These are phyloP conservation scores for Daldinia sp. DNA, from an alignment of 2,329 filamentous ascomycete species.

Conservation along the genomic window DNA sequence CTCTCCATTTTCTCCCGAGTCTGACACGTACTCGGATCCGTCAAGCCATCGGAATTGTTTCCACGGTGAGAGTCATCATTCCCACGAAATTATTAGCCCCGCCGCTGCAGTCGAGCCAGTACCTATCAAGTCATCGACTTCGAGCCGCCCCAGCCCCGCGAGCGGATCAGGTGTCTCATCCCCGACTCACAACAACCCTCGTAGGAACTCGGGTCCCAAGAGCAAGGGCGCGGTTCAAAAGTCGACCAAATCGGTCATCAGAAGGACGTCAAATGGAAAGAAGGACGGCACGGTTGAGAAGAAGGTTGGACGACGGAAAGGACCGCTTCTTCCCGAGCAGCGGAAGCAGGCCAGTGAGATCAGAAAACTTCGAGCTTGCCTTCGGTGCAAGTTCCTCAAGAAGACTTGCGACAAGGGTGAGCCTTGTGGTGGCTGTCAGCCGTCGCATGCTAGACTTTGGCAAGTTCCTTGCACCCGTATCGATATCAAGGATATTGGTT, in stretches of 20 bases:
- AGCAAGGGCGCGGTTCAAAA: conserved; percentile 76
- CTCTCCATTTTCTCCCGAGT: conserved; percentile 83
- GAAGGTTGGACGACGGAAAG: conserved; percentile 89
- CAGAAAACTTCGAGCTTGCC: conserved; percentile 89
- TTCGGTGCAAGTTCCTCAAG: conserved; percentile 98
- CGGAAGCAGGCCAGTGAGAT: conserved; percentile 97
- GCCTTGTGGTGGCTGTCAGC: conserved; percentile 93
- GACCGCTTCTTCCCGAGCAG: conserved; percentile 90
- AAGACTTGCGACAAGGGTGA: conserved; percentile 99
- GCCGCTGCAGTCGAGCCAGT: conserved; percentile 73
- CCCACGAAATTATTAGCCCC: conserved; percentile 70
- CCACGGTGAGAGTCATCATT: conserved; percentile 62
- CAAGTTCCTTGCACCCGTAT: conserved; percentile 97
- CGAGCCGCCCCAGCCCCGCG: conserved; percentile 67
- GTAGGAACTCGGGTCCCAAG: conserved; percentile 73
- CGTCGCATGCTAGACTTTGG: conserved; percentile 94
- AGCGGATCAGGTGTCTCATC: conserved; percentile 68
- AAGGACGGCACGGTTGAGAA: conserved; percentile 84
- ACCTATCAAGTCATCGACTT: conserved; percentile 69
- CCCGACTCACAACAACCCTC: conserved; percentile 66
- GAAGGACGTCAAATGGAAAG: conserved; percentile 79
- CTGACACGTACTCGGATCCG: conserved; percentile 75
- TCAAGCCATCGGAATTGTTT: conserved; percentile 68
- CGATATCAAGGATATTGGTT: conserved; percentile 97
- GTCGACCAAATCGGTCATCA: conserved; percentile 83